Conservation (phyloP, 2,329 filamentous ascomycete species). For the Venturiaceae sp. region DNA sequence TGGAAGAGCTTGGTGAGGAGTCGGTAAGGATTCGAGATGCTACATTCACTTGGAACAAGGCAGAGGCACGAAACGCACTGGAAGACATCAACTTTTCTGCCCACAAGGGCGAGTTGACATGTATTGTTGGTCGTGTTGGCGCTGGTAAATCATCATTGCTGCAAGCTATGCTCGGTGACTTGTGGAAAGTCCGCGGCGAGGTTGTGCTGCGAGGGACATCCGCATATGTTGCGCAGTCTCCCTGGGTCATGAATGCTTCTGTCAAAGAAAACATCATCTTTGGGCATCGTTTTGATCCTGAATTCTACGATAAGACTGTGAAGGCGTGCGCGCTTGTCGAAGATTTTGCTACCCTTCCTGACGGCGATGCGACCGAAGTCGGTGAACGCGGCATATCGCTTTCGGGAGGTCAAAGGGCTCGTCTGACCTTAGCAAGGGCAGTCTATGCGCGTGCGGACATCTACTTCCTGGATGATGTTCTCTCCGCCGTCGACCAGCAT, state of each 20-base stretch:
- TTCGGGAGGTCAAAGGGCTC: slow-evolving; percentile 92
- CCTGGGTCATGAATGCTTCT: slow-evolving; percentile 97
- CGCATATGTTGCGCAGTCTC: slow-evolving; percentile 85
- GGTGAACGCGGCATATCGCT: slow-evolving; percentile 94
- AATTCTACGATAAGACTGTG: slow-evolving; percentile 89
- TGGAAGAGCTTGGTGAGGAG: slow-evolving; percentile 72
- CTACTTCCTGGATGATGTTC: slow-evolving; percentile 85
- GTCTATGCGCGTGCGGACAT: slow-evolving; percentile 97
- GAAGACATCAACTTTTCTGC: slow-evolving; percentile 81
- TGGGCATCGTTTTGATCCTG: slow-evolving; percentile 84
- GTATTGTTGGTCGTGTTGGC: slow-evolving; percentile 89
- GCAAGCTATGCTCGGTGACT: slow-evolving; percentile 77
- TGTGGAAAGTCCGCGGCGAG: slow-evolving; percentile 80
- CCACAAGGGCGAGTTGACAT: slow-evolving; percentile 86
- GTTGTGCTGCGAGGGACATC: slow-evolving; percentile 73
- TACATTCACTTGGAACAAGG: slow-evolving; percentile 89
- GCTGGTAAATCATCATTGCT: slow-evolving; percentile 90
- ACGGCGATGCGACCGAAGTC: slow-evolving; percentile 93
- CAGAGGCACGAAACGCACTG: slow-evolving; percentile 58
- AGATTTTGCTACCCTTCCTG: slow-evolving; percentile 84
- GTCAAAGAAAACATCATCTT: slow-evolving; percentile 97
- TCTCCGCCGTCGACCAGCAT: slow-evolving; percentile 97
- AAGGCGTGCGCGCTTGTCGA: slow-evolving; percentile 84
- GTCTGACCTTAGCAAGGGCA: slow-evolving; percentile 81
- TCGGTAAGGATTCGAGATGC: slow-evolving; percentile 74